Conservation (phyloP, 1,284 basidiomycete species). For the Pseudozyma flocculosa region DNA sequence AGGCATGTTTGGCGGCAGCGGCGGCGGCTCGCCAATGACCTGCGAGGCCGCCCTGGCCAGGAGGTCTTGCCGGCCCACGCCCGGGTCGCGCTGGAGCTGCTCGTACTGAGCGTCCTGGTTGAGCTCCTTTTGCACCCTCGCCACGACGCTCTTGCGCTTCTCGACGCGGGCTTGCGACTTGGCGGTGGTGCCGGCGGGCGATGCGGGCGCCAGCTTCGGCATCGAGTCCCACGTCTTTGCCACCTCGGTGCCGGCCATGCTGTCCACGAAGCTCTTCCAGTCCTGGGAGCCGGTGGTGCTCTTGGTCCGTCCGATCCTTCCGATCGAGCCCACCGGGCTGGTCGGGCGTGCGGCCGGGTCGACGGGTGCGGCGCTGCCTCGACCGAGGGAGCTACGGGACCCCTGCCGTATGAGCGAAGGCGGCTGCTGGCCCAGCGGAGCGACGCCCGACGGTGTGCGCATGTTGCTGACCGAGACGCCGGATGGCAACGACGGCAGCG, state of each 20-base stretch:
- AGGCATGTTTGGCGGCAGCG: conserved; percentile 3
- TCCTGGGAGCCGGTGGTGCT: conserved; percentile 24
- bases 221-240: conserved; percentile 42
- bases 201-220: conserved; percentile 21
- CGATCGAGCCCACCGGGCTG: conserved; percentile 28
- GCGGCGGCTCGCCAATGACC: conserved; percentile 40
- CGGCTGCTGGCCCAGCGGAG: conserved; percentile 36
- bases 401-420: conserved; percentile 27
- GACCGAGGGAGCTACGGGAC: conserved; percentile 9
- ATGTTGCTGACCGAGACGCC: conserved; percentile 18
- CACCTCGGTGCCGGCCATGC: conserved; percentile 44
- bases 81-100: conserved; percentile 35
- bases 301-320: conserved; percentile 8
- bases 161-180: conserved; percentile 3
- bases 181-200: conserved; percentile 5
- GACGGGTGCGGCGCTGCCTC: background rate
- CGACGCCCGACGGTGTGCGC: conserved; percentile 21
- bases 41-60: conserved; percentile 42
- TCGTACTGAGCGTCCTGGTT: conserved; percentile 46
- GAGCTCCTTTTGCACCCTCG: conserved; percentile 42
- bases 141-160: conserved; percentile 30
- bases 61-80: conserved; percentile 37
- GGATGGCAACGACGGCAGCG: conserved; percentile 21
- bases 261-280: conserved; percentile 47
- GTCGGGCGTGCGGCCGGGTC: background rate